Conservation (phyloP, 139 green algal species). For the Picochlorum sp. region DNA sequence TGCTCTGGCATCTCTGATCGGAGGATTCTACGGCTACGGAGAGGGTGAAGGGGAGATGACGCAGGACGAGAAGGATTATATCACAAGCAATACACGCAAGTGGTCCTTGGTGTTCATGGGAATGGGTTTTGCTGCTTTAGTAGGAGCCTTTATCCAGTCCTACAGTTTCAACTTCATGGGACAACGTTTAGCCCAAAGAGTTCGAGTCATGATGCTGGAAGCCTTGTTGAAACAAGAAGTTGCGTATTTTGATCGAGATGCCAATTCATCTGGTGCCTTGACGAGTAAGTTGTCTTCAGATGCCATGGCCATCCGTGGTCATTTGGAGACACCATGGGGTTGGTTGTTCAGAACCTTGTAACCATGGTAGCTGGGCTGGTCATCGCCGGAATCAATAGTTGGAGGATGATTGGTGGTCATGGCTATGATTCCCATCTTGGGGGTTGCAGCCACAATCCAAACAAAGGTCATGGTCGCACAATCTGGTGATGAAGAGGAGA, state of each 20-base stretch:
- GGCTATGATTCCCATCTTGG: constrained; percentile 55
- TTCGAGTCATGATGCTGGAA: constrained; percentile 52
- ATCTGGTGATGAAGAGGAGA: constrained; percentile 22
- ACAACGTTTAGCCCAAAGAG: constrained; percentile 41
- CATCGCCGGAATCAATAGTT: constrained; percentile 58
- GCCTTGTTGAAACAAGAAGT: constrained; percentile 56
- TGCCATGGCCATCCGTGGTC: constrained; percentile 31
- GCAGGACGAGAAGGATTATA: constrained; percentile 2
- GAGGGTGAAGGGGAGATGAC: constrained; percentile 13
- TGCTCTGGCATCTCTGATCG: constrained; percentile 38
- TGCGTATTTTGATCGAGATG: constrained; percentile 38
- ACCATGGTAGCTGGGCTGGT: constrained; percentile 39
- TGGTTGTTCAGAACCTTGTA: constrained; percentile 41
- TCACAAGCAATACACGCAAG: constrained; percentile 14
- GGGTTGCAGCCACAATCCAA: constrained; percentile 29
- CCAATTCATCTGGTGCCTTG: constrained; percentile 54
- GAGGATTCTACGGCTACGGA: constrained; percentile 26
- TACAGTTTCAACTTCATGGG: constrained; percentile 47
- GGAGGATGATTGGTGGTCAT: constrained; percentile 77
- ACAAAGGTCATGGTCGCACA: constrained; percentile 42
- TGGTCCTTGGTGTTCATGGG: constrained; percentile 56
- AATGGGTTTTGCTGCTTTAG: constrained; percentile 42
- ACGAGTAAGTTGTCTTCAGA: constrained; percentile 52
- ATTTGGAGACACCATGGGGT: constrained; percentile 35
- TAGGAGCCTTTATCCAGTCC: constrained; percentile 25